Evolutionary conservation across 192 early-diverging fungal genomes (phyloP).

Genomic region (Linnemannia schmuckeri): DNA sequence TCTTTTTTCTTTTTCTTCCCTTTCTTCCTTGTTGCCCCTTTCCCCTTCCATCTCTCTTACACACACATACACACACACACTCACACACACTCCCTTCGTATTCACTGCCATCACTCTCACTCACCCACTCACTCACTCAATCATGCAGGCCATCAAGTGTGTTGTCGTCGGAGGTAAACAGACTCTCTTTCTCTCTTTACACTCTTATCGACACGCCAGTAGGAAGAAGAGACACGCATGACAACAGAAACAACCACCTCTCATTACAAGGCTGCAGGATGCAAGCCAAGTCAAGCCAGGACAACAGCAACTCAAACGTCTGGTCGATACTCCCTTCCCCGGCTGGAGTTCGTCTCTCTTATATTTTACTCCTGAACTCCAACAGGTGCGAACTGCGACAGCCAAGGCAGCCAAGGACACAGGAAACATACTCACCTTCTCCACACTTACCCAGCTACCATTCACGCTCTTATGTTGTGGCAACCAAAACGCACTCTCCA

Average conservation of each 20-base stretch:
- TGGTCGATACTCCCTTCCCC: no score
- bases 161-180: conserved; percentile 47
- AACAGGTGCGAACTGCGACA: no score
- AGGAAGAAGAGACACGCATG: not conserved
- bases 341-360: no score
- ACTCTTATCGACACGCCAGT: not conserved
- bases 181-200: not conserved
- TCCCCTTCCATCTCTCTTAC: not conserved
- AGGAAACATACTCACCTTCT: no score
- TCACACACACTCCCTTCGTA: not conserved
- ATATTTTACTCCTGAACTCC: no score
- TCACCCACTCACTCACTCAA: not conserved
- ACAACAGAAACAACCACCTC: not conserved
- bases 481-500: not conserved
- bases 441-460: not conserved
- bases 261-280: no score
- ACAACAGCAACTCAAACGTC: no score
- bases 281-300: no score
- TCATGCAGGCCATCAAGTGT: conserved; percentile 50
- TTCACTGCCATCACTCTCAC: not conserved
- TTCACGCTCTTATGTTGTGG: not conserved
- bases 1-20: not conserved
- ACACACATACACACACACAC: not conserved
- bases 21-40: not conserved
- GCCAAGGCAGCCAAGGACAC: no score